Conservation (phyloP, 495 filamentous ascomycete genomes). For the Aspergillus cavernicola region DNA sequence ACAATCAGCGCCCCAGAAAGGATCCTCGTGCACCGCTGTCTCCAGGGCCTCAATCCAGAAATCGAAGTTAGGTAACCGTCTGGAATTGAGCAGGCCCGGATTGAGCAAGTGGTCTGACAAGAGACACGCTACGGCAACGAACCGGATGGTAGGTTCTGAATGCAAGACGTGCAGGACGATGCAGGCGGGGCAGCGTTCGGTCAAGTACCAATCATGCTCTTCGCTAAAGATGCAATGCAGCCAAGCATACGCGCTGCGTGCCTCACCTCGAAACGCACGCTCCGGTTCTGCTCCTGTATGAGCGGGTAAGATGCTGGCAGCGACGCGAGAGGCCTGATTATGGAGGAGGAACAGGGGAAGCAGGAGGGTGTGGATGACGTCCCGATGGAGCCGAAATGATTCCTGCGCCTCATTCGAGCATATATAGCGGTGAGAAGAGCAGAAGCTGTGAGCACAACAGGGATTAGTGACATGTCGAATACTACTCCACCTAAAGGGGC, state of each 20-base stretch:
- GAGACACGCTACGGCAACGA: conserved; percentile 52
- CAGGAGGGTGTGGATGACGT: conserved; percentile 57
- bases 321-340: conserved; percentile 48
- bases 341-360: conserved; percentile 56
- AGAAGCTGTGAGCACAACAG: conserved; percentile 38
- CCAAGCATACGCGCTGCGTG: conserved; percentile 58
- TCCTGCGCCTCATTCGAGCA: conserved; percentile 40
- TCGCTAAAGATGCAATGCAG: conserved; percentile 56
- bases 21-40: conserved; percentile 49
- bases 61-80: conserved; percentile 40
- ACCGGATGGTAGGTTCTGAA: conserved; percentile 57
- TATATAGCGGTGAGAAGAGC: conserved; percentile 39
- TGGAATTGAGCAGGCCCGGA: conserved; percentile 18
- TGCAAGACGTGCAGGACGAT: conserved; percentile 50
- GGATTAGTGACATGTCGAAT: conserved; percentile 9
- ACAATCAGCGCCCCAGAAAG: conserved; percentile 54
- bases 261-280: conserved; percentile 55
- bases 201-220: conserved; percentile 57
- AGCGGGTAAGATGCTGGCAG: conserved; percentile 42
- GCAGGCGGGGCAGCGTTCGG: conserved; percentile 55
- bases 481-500: neutral
- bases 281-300: conserved; percentile 51
- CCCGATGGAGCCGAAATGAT: conserved; percentile 55
- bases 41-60: conserved; percentile 55
- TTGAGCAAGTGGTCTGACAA: conserved; percentile 42